phyloP scores from a whole-genome alignment of 495 filamentous ascomycete species.

The Filosporella fistucella region DNA sequence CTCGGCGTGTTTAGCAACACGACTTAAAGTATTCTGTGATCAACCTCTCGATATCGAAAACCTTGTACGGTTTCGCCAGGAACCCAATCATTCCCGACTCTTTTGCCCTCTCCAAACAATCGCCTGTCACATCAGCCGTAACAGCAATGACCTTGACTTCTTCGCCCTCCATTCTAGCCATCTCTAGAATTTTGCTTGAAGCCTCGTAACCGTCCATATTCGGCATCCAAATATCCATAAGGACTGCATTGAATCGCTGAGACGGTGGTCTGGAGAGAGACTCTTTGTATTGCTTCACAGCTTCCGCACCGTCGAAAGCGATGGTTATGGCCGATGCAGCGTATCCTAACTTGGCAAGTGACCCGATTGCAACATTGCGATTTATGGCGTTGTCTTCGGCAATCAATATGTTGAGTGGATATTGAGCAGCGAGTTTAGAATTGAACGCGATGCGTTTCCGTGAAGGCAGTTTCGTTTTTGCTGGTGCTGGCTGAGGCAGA shows the following conservation, averaged over 20 bases:
- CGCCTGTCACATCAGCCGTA: slow-evolving; percentile 71
- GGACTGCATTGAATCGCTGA: slow-evolving; percentile 55
- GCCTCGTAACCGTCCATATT: slow-evolving; percentile 80
- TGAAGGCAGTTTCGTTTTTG: slow-evolving; percentile 17
- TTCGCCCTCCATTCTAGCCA: slow-evolving; percentile 29
- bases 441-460: slow-evolving; percentile 28
- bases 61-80: slow-evolving; percentile 76
- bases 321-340: slow-evolving; percentile 47
- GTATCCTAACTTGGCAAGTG: slow-evolving; percentile 70
- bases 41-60: slow-evolving; percentile 63
- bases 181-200: slow-evolving; percentile 56
- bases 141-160: slow-evolving; percentile 57
- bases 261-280: slow-evolving; percentile 15
- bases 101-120: slow-evolving; percentile 57
- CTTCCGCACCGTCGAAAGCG: slow-evolving; percentile 69
- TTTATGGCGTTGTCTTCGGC: slow-evolving; percentile 82
- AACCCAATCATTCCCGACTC: slow-evolving; percentile 71
- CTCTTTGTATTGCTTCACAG: slow-evolving; percentile 58
- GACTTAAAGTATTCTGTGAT: slow-evolving; percentile 54
- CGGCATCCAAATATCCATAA: slow-evolving; percentile 90
- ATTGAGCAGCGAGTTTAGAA: slow-evolving; percentile 46
- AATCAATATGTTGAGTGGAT: slow-evolving; percentile 67
- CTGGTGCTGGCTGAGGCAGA: slow-evolving; percentile 11
- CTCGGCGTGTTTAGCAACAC: slow-evolving; percentile 3
- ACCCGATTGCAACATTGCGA: slow-evolving; percentile 65